These are phyloP conservation scores for Geotrichum macrosporum DNA, from an alignment of 1,139 yeast species.

Conservation along the genomic window DNA sequence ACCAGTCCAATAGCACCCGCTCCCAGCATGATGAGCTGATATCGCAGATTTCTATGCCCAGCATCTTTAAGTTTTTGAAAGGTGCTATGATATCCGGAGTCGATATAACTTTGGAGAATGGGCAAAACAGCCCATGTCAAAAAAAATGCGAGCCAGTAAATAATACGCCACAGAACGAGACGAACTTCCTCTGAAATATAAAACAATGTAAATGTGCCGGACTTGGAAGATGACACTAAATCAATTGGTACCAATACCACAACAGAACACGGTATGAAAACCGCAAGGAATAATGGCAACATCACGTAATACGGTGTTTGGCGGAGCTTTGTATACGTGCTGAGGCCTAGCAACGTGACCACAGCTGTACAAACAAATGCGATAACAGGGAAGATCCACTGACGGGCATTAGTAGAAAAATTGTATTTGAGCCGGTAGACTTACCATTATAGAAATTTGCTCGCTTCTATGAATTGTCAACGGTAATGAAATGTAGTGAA, in stretches of 20 bases:
- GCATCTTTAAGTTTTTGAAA: slow-evolving; percentile 53
- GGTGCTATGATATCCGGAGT: slow-evolving; percentile 60
- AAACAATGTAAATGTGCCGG: slow-evolving; percentile 34
- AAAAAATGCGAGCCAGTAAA: slow-evolving; percentile 75
- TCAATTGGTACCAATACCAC: slow-evolving; percentile 56
- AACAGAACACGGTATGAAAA: slow-evolving; percentile 53
- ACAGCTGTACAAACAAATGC: slow-evolving; percentile 38
- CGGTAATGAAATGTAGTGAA: too few relatives aligned
- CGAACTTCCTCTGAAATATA: slow-evolving; percentile 48
- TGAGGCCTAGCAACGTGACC: slow-evolving; percentile 36
- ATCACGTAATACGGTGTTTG: slow-evolving; percentile 42
- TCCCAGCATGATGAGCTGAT: slow-evolving; percentile 55
- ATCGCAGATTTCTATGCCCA: slow-evolving; percentile 51
- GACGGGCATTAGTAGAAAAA: neutral
- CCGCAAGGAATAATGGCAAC: slow-evolving; percentile 44
- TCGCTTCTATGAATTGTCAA: slow-evolving; percentile 13
- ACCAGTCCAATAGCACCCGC: slow-evolving; percentile 53
- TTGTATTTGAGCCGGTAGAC: neutral
- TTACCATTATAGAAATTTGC: slow-evolving; percentile 6
- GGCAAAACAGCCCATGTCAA: slow-evolving; percentile 73
- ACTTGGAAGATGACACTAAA: slow-evolving; percentile 38
- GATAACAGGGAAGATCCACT: slow-evolving; percentile 35
- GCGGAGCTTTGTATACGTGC: slow-evolving; percentile 38
- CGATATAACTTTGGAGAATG: slow-evolving; percentile 63
- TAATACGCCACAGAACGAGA: slow-evolving; percentile 60